Evolutionary conservation across 2,329 filamentous ascomycete genomes (phyloP).

Genomic region (Penicillium crustosum): DNA sequence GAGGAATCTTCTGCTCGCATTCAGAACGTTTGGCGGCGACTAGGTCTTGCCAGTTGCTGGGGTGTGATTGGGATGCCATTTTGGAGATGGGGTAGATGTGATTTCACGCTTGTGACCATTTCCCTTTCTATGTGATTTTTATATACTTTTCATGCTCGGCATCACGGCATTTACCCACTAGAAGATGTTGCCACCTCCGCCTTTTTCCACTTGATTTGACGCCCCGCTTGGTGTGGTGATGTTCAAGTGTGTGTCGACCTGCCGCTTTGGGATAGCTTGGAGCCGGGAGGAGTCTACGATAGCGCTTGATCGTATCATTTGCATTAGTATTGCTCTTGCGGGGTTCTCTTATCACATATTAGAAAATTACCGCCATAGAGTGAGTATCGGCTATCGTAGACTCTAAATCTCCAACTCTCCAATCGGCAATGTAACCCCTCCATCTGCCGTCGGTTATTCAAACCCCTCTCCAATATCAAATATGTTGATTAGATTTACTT

Average conservation of each 20-base stretch:
- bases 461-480: not conserved
- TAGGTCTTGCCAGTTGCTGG: constrained; percentile 21
- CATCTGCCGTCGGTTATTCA: not conserved
- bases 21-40: constrained; percentile 31
- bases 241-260: constrained; percentile 15
- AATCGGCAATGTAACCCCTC: not conserved
- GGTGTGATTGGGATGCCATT: constrained; percentile 7
- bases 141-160: not conserved
- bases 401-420: not conserved
- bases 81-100: not conserved
- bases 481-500: not conserved
- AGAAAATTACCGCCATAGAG: not conserved
- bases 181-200: not conserved
- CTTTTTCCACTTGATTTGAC: not conserved
- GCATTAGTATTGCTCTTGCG: not conserved
- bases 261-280: constrained; percentile 15
- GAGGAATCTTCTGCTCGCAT: constrained; percentile 33
- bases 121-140: not conserved
- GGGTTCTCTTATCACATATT: not conserved
- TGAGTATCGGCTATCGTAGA: not conserved
- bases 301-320: too few relatives aligned
- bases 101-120: not conserved
- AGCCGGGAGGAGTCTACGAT: not conserved
- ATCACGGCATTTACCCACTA: not conserved
- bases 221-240: not conserved